Base-by-base conservation (phyloP, 768 basidiomycete genomes). In the Hebeloma cylindrosporum region DNA sequence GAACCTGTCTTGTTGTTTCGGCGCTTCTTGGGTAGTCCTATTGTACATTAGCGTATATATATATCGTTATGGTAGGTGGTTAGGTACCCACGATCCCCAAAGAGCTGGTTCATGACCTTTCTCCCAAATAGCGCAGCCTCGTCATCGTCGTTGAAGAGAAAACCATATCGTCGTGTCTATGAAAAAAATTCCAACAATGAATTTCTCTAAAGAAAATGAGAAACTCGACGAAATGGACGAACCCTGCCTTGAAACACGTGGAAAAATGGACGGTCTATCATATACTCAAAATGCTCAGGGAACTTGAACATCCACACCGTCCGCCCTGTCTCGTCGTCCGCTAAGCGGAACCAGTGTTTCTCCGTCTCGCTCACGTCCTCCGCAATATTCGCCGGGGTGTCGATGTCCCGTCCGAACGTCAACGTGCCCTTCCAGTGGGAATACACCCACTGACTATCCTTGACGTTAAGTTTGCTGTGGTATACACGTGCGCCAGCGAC, bases 221-320 rank as follows among this genome's bases (percentile, higher is more conserved):
- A 35, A 39, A 20, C 26, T 40, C 18, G n/a, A 30, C 17, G n/a
- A 17, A 36, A 22, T 16, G 28, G 9, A 72, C 88, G 60, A 59
- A 94, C 93, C 68, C 85, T 79, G 30, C 88, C 89, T 34, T 83
- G 79, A 65, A 95, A 94, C 28, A 83, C 76, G 64, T 97, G 92
- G 67, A 96, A 96, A 70, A 95, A 95, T 2, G 91, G 88, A 45
- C 86, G 80, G 63, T 96, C 92, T 53, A 85, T 75, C 54, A 79
- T 76, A 62, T 94, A 97, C 41, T 82, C 75, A 55, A 85, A 76
- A 35, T 69, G 66, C 33, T 69, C 66, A 0, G 80, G 79, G 42
- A 86, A 70, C 48, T 76, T 76, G 66, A 86, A 84, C 62, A 77
- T 73, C 85, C 85, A 88, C 7, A 83, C 71, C 28, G 80, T 74